Conservation (phyloP, 1,284 basidiomycete genomes). For the Cryptococcus sp. region DNA sequence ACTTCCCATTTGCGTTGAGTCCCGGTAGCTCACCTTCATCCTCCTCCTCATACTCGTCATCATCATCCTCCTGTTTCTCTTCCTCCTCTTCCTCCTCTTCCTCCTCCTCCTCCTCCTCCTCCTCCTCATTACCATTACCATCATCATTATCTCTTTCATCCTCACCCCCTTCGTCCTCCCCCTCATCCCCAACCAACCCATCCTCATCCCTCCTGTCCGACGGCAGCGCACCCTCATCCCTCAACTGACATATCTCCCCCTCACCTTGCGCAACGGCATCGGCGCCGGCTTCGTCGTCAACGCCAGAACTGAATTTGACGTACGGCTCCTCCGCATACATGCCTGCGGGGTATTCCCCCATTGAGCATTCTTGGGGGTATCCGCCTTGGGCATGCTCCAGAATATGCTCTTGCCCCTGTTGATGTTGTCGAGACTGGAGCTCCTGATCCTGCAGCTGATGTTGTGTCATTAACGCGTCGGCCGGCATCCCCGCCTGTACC, state of each 20-base stretch:
- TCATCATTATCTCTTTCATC: slow-evolving; percentile 10
- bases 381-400: background rate
- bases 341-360: background rate
- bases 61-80: background rate
- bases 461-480: background rate
- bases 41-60: background rate
- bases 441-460: background rate
- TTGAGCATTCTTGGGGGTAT: slow-evolving; percentile 4
- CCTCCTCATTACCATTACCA: slow-evolving; percentile 7
- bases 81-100: background rate
- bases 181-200: slow-evolving; percentile 6
- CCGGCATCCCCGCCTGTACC: slow-evolving; percentile 9
- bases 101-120: slow-evolving; percentile 1
- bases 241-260: background rate
- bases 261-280: background rate
- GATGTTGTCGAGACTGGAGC: background rate
- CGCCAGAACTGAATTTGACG: background rate
- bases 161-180: slow-evolving; percentile 5
- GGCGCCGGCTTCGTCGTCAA: background rate
- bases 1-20: too few relatives aligned
- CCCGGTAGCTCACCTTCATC: background rate
- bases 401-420: background rate
- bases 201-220: slow-evolving; percentile 7
- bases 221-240: slow-evolving; percentile 4
- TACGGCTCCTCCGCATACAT: background rate